Base-by-base conservation (phyloP, 1,139 yeast genomes). In the Pichia sp. region DNA sequence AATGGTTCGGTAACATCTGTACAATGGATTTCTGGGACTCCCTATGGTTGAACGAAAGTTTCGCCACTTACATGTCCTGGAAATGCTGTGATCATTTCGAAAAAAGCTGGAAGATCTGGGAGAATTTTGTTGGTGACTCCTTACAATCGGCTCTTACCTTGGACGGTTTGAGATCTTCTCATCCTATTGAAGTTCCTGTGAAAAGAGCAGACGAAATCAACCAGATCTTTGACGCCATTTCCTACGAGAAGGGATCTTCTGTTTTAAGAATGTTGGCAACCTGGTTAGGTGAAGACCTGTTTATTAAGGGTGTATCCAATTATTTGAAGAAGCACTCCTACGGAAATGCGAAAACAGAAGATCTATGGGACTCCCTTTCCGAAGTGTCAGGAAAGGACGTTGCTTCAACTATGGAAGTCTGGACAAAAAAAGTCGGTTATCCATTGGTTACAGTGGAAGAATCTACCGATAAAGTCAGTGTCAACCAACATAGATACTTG, bases 1-100 rank as follows among this genome's bases (percentile, higher is more conserved):
- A 81, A 69, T 81, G 85, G 85, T 81, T 81, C 61, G 85, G 85
- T 61, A 78, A 81, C 64, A 75, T 80, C 67, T 84, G 81, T 58
- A 81, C 85, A 45, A 80, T 81, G 84, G 79, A 81, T 61, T 81
- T 79, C 74, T 81, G 85, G 85, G 84, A 81, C 62, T 84, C 81
- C 51, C 72, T 81, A 59, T 81, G 85, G 85, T 73, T 81, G 59
- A 81, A 81, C 63, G 85, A 81, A 70, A 82, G 84, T 47, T 81
- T 81, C 67, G 85, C 85, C 15, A 81, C 85, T 30, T 80, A 82
- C 77, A 80, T 78, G 70, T 79, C 81, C 1, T 78, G 75, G 74
- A 72, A 73, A 54, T 81, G 82, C 50, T 78, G 79, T 59, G 78
- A 80, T 64, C 67, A 76, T 50, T 73, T 80, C 59, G 76, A 75